Base-by-base conservation (phyloP, 371 early-diverging fungal species). In the Catenaria anguillulae region DNA sequence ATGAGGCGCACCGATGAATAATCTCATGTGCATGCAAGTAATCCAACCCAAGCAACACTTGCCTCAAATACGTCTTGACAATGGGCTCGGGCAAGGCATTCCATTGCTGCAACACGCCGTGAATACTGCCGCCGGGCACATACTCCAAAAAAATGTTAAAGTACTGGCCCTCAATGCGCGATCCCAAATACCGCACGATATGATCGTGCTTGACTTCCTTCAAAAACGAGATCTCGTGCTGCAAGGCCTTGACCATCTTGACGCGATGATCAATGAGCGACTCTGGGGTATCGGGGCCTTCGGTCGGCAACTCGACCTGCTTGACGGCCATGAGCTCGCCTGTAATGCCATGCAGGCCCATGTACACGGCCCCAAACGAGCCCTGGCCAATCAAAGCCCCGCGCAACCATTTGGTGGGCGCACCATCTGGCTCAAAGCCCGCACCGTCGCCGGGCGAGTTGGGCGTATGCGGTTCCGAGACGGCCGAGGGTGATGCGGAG, bases 91-190 rank as follows among this genome's bases (percentile, higher is more conserved):
- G 85, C 70, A 94, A 93, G 37, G 83, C 82, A 12, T 96, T 96
- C 72, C 84, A 90, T 62, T 80, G 82, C 2, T 86, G 81, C 40
- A 94, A 71, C 34, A 92, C 71, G 19, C 90, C 85, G 0, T 90
- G 83, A 35, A 99, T 87, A 15, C 93, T 92, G 0, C 97, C 97
- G 48, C 98, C 98, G 31, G 96, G 88, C 23, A 98, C 93, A 72
- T 98, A 99, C 72, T 99, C 98, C 61, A 99, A 70, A 64, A 98
- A 95, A 62, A 99, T 93, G 71, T 89, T 92, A 62, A 95, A 80
- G 61, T 83, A 79, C 21, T 79, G 77, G 31, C 84, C 85, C 58
- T 89, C 87, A 43, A 83, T 76, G 68, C 92, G 85, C 8, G 85
- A 90, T 0, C 90, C 92, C 31, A 96, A 77, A 67, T 96, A 97